A percentile compares a stretch with the other conserved stretches of the same genome.
These are phyloP conservation scores for Fusarium fujikuroi DNA, from an alignment of 2,329 filamentous ascomycete species.

Conservation along the genomic window DNA sequence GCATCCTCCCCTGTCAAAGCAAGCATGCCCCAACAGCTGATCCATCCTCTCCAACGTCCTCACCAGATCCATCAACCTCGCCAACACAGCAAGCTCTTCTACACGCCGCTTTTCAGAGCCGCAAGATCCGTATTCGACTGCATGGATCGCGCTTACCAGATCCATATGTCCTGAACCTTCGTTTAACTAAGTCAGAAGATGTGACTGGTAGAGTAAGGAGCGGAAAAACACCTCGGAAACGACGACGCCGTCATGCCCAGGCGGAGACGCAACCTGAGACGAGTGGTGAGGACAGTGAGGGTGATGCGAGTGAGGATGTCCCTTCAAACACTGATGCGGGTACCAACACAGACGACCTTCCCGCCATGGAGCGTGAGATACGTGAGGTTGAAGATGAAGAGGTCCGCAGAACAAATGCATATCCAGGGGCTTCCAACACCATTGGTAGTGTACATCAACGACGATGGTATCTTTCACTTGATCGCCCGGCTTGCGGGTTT, in stretches of 20 bases:
- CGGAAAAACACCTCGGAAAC: constrained; percentile 3
- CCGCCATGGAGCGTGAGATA: constrained; percentile 54
- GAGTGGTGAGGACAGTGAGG: constrained; percentile 34
- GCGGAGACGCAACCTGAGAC: constrained; percentile 37
- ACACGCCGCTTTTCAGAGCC: constrained; percentile 60
- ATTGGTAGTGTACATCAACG: constrained; percentile 76
- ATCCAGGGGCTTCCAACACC: constrained; percentile 71
- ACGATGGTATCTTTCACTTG: constrained; percentile 73
- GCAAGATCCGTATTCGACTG: constrained; percentile 67
- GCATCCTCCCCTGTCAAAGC: constrained; percentile 58
- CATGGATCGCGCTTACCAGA: constrained; percentile 64
- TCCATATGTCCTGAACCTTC: constrained; percentile 65
- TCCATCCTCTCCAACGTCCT: constrained; percentile 38
- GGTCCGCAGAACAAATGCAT: constrained; percentile 71
- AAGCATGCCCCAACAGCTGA: constrained; percentile 50
- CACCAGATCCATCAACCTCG: constrained; percentile 28
- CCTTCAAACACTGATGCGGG: constrained; percentile 33
- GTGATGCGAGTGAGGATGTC: constrained; percentile 26
- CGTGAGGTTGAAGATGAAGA: constrained; percentile 62
- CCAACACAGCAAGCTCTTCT: constrained; percentile 60
- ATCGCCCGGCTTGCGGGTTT: constrained; percentile 69
- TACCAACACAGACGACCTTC: constrained; percentile 28
- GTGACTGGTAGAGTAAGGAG: constrained; percentile 46
- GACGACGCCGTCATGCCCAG: constrained; percentile 14
- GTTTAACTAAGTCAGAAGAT: constrained; percentile 60